Conservation (phyloP, 441 rosid genomes). For the Omphalea diandra region DNA sequence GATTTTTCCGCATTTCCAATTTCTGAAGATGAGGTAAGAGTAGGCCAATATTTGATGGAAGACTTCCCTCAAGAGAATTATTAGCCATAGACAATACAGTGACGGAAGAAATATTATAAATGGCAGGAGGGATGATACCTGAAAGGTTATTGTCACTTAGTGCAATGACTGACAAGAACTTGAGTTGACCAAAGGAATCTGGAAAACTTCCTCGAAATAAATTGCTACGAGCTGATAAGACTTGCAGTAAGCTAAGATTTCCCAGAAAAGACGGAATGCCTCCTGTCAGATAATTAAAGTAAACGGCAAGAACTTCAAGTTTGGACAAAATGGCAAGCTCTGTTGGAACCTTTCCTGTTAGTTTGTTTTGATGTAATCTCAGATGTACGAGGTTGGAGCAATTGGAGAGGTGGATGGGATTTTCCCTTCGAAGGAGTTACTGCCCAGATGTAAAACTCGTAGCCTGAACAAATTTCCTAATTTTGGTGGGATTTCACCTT, state of each 20-base stretch:
- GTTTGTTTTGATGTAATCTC: background rate
- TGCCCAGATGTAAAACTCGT: no score
- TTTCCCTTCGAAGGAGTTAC: no score
- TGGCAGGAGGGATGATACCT: background rate
- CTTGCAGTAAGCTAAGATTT: background rate
- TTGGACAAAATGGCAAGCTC: constrained; percentile 5
- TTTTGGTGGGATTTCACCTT: no score
- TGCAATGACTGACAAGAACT: background rate
- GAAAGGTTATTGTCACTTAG: background rate
- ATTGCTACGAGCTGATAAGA: background rate
- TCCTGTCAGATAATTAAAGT: background rate
- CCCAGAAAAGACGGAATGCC: background rate
- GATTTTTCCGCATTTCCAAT: background rate
- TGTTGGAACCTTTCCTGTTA: background rate
- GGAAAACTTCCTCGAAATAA: background rate
- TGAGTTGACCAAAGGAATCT: background rate
- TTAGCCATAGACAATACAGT: background rate
- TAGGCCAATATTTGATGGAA: constrained; percentile 13
- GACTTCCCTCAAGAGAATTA: background rate
- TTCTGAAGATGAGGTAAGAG: constrained; percentile 1
- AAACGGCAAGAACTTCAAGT: background rate
- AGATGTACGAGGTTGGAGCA: constrained; percentile 10
- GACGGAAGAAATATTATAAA: background rate
- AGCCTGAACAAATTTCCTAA: no score
- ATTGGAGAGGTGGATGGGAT: constrained; percentile 20